Evolutionary conservation across 257 asterid species (phyloP), one percentile per base, ranked within the genome.

Genomic region (Nicotiana otophora): DNA sequence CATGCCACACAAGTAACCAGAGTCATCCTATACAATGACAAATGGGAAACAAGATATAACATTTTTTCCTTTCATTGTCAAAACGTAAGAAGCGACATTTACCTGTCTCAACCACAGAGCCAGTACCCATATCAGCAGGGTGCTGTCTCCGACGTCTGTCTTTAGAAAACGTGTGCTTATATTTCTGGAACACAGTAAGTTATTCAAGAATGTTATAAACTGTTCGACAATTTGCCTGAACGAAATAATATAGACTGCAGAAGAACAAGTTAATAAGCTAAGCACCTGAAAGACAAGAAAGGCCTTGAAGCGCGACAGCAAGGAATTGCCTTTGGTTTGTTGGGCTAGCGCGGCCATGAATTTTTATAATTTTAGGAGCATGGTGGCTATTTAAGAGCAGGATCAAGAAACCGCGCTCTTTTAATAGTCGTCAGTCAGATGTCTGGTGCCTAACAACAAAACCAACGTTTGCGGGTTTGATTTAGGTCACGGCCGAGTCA

Each of bases 201-300:
- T 70, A 6, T 33, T 26, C 80, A 82, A 58, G 57, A 8, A 0
- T 19, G 68, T 4, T 60, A 23, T 4, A 67, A 39, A 77, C 60
- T 88, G 91, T 87, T 85, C 80, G 93, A 88, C 64, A n/a, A 85
- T 86, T 85, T 88, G 90, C 74, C 83, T 82, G 85, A 87, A 62
- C 57, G 90, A 86, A 84, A 64, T 0, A 5, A 51, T 34, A 20
- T 23, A 10, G 42, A 39, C 19, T n/a, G 4, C 17, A 5, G 23
- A 60, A 20, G 10, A n/a, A 30, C n/a, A 20, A 14, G 30, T 26
- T 20, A 5, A 53, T 28, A 19, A 72, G 76, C 30, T 81, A 64
- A 54, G 42, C 77, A 93, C 96, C 98, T 90, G 88, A 86, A 84
- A 72, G 23, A 80, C 66, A 66, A 89, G 62, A 78, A 87, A 82